phyloP scores from a whole-genome alignment of 768 basidiomycete genomes.

The Podaxis carcinomalis region DNA sequence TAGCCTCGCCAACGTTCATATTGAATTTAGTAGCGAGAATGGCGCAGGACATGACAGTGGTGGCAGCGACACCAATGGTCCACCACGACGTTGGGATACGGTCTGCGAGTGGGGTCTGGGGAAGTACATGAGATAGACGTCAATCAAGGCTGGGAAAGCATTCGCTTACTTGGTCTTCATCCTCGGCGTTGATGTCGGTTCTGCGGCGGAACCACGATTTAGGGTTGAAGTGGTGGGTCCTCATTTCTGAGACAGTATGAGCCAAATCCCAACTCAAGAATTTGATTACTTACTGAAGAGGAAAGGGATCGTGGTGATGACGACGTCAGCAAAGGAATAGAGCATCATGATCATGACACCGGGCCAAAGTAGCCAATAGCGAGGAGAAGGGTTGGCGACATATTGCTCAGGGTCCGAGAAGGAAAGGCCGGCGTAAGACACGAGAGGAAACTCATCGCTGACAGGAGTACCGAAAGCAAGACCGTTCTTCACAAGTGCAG shows the following conservation, averaged over 20 bases:
- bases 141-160: not conserved
- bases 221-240: slow-evolving; percentile 21
- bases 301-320: slow-evolving; percentile 34
- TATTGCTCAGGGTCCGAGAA: slow-evolving; percentile 40
- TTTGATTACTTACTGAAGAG: slow-evolving; percentile 21
- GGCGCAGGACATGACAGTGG: slow-evolving; percentile 44
- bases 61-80: slow-evolving; percentile 43
- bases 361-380: slow-evolving; percentile 63
- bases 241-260: slow-evolving; percentile 15
- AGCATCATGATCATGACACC: slow-evolving; percentile 59
- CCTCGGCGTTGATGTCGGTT: slow-evolving; percentile 30
- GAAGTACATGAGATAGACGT: not conserved
- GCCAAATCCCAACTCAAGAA: not conserved
- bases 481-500: slow-evolving; percentile 48
- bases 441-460: slow-evolving; percentile 36
- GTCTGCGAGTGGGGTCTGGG: slow-evolving; percentile 42
- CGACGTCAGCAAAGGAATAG: slow-evolving; percentile 53
- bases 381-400: slow-evolving; percentile 42
- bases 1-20: slow-evolving; percentile 54
- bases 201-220: slow-evolving; percentile 24
- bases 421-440: slow-evolving; percentile 41
- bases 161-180: slow-evolving; percentile 37
- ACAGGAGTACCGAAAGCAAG: slow-evolving; percentile 37
- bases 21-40: slow-evolving; percentile 52
- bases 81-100: slow-evolving; percentile 55